phyloP scores from a whole-genome alignment of 2,329 filamentous ascomycete species.

The Xylaria sp. region DNA sequence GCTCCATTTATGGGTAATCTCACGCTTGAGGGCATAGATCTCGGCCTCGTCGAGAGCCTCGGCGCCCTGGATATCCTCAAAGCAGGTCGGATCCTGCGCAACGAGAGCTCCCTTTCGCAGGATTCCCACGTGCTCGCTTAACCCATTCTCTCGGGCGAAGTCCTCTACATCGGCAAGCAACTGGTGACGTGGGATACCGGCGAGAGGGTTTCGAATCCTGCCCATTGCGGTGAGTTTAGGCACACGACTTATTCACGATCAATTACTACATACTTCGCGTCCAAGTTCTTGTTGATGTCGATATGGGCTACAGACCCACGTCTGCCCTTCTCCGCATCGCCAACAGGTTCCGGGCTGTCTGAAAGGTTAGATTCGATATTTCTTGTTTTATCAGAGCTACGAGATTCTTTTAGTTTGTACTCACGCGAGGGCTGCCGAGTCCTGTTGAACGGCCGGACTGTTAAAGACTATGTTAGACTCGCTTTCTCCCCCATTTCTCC shows the following conservation, averaged over 20 bases:
- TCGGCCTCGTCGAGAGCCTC: constrained; percentile 69
- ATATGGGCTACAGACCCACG: constrained; percentile 50
- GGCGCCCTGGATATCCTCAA: constrained; percentile 67
- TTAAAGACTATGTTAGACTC: constrained; percentile 17
- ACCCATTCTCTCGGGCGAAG: constrained; percentile 68
- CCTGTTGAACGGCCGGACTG: constrained; percentile 16
- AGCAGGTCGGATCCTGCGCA: constrained; percentile 74
- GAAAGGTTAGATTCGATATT: constrained; percentile 18
- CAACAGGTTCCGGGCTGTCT: constrained; percentile 17
- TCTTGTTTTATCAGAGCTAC: background rate
- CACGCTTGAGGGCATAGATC: constrained; percentile 68
- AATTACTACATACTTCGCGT: constrained; percentile 56
- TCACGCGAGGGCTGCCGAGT: constrained; percentile 23
- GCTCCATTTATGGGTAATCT: constrained; percentile 75
- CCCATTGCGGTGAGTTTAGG: constrained; percentile 9
- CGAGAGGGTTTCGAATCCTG: constrained; percentile 60
- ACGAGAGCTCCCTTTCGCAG: constrained; percentile 78
- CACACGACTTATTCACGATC: background rate
- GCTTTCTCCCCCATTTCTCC: background rate
- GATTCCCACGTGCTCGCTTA: constrained; percentile 66
- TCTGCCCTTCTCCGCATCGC: constrained; percentile 51
- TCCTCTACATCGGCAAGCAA: constrained; percentile 65
- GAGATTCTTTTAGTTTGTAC: constrained; percentile 11
- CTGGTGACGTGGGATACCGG: constrained; percentile 60
- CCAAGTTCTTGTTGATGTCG: constrained; percentile 59